Evolutionary conservation across 2,329 filamentous ascomycete species (phyloP).

Genomic region (Hypoxylon sp.): DNA sequence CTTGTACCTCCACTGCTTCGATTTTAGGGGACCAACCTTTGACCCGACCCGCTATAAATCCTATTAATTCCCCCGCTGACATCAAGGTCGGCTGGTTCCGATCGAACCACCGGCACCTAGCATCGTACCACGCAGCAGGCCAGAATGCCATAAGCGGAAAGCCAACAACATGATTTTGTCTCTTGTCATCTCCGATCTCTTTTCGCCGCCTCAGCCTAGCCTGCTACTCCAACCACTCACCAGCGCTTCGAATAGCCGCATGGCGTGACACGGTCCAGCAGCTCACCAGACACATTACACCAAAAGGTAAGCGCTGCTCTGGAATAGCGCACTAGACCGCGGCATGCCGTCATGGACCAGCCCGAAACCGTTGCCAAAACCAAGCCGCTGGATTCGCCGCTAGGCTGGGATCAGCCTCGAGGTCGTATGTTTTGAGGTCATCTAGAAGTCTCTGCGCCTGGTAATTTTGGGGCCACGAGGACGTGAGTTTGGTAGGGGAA

Average conservation of each 20-base stretch:
- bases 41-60: constrained; percentile 17
- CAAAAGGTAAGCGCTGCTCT: constrained; percentile 25
- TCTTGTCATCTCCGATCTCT: constrained; percentile 44
- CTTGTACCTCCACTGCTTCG: not conserved
- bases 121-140: constrained; percentile 47
- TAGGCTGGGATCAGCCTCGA: constrained; percentile 20
- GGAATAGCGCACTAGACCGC: constrained; percentile 1
- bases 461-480: constrained; percentile 1
- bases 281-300: constrained; percentile 30
- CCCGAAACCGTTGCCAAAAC: constrained; percentile 29
- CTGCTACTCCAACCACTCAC: constrained; percentile 4
- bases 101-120: constrained; percentile 43
- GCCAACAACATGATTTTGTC: constrained; percentile 18
- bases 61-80: constrained; percentile 1
- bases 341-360: constrained; percentile 32
- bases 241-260: constrained; percentile 19
- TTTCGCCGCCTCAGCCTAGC: constrained; percentile 32
- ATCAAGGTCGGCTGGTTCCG: constrained; percentile 35
- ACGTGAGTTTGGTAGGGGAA: constrained; percentile 16
- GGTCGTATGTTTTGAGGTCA: constrained; percentile 39
- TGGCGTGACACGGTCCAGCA: constrained; percentile 39
- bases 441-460: constrained; percentile 23
- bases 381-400: constrained; percentile 37
- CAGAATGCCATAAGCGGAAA: constrained; percentile 38
- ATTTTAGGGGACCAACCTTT: constrained; percentile 23